Evolutionary conservation across 225 moss, liverwort and hornwort species (phyloP), one percentile per base, ranked within the genome.

Genomic region (Physcomitrium patens): DNA sequence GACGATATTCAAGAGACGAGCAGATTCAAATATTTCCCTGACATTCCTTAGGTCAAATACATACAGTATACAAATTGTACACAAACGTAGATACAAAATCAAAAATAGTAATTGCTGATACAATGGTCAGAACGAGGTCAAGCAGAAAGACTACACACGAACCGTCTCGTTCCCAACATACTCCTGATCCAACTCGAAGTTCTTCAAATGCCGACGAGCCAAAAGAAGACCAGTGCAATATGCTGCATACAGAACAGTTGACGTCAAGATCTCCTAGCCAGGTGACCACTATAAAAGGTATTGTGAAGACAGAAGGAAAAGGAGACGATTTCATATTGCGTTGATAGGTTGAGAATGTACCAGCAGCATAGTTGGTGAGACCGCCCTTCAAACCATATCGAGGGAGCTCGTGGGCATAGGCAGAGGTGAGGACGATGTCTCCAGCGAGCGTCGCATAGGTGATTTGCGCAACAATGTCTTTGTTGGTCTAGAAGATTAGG

Each of bases 391-490:
- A 56, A 56, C 92, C 92, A 61, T 90, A 92, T 7, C 90, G 84
- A 0, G 81, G 83, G n/a, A 92, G 88, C 78, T 92, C 92, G 69
- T 92, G 92, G 11, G 92, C 78, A 70, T 92, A 92, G 0, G 92
- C 90, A 17, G 92, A 68, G 58, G 86, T 80, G 12, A 92, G 77
- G 9, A 92, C 86, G 41, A 92, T 85, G 19, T 92, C 90, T 48
- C 91, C 92, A 31, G 92, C 92, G 13, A 92, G 92, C 10, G 92
- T 92, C 14, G 92, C 92, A 62, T 88, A 92, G 3, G 84, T 78
- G 61, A 92, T 88, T 77, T 92, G 92, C 0, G 92, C 88, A 14
- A 92, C 92, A 42, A 92, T 88, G 59, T 92, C 92, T 76, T 88
- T 92, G 76, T 92, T 92, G 65, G 92, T 92, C 73, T 73, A 43